phyloP scores from a whole-genome alignment of 495 filamentous ascomycete genomes.

The Hypomontagnella monticulosa region DNA sequence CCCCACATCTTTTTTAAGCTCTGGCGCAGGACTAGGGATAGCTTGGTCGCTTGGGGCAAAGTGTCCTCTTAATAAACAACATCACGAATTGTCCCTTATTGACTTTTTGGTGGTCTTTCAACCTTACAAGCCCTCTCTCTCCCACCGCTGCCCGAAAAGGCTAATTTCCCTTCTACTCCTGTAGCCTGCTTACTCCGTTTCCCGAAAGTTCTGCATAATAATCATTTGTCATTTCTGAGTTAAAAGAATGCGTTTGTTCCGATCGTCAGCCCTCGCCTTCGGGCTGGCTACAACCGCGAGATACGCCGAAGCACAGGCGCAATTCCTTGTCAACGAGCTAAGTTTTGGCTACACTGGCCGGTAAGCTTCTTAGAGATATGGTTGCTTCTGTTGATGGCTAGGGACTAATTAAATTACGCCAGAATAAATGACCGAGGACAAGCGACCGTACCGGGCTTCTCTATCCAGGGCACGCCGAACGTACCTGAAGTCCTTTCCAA shows the following conservation, averaged over 20 bases:
- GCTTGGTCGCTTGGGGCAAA: conserved; percentile 43
- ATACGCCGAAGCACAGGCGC: conserved; percentile 67
- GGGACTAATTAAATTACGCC: conserved; percentile 15
- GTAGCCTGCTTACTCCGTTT: conserved; percentile 13
- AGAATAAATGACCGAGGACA: conserved; percentile 55
- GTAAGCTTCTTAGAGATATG: conserved; percentile 52
- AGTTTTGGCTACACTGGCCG: conserved; percentile 80
- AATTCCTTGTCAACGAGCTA: conserved; percentile 67
- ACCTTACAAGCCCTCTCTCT: conserved; percentile 6
- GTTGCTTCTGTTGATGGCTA: conserved; percentile 24
- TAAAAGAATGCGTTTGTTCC: conserved; percentile 54
- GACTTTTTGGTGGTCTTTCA: background rate
- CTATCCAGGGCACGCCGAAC: conserved; percentile 74
- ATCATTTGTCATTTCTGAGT: conserved; percentile 3
- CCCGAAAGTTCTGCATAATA: background rate
- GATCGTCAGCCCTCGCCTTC: conserved; percentile 50
- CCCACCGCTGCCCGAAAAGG: conserved; percentile 15
- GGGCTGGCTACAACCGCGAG: conserved; percentile 57
- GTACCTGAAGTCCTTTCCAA: conserved; percentile 83
- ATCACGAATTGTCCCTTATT: conserved; percentile 13
- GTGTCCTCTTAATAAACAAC: conserved; percentile 38
- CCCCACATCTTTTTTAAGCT: conserved; percentile 37
- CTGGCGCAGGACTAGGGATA: conserved; percentile 21
- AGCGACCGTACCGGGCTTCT: conserved; percentile 61
- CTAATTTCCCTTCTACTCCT: conserved; percentile 9